Conservation (phyloP, 139 green algal species). For the Tetradesmus lagerheimii region DNA sequence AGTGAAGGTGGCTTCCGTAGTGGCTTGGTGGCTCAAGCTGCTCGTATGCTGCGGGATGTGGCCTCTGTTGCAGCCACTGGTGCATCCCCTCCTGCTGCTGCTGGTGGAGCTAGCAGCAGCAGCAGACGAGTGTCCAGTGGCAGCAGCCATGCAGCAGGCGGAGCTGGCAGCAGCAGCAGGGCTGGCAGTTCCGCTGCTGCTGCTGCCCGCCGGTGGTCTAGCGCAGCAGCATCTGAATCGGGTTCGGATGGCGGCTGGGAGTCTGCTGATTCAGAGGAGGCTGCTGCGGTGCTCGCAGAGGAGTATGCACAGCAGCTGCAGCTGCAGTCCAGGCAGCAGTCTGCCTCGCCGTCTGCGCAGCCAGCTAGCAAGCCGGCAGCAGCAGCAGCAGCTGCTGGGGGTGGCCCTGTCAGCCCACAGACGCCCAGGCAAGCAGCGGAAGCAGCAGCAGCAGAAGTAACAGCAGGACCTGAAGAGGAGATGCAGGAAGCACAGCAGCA, state of each 20-base stretch:
- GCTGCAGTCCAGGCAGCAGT: background rate
- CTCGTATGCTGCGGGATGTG: background rate
- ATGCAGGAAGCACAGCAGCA: background rate
- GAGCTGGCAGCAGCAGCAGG: background rate
- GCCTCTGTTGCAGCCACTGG: background rate
- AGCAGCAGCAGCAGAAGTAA: background rate
- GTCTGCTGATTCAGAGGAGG: slow-evolving; percentile 34
- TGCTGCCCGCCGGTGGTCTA: background rate
- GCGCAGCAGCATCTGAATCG: background rate
- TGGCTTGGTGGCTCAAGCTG: background rate
- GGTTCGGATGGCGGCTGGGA: slow-evolving; percentile 4
- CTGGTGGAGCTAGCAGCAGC: background rate
- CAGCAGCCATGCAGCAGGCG: slow-evolving; percentile 1
- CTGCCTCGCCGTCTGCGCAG: background rate
- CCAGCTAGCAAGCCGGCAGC: background rate
- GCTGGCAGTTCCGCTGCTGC: background rate
- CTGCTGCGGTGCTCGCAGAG: background rate
- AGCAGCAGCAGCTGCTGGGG: background rate
- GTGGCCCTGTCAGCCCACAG: background rate
- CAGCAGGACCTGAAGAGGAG: background rate
- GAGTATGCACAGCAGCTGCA: slow-evolving; percentile 17
- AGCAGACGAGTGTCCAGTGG: too few species aligned
- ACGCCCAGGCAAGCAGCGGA: background rate
- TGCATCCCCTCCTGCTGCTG: background rate
- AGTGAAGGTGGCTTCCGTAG: background rate